phyloP scores from a whole-genome alignment of 768 basidiomycete genomes.

The Tylopilus intermedius region DNA sequence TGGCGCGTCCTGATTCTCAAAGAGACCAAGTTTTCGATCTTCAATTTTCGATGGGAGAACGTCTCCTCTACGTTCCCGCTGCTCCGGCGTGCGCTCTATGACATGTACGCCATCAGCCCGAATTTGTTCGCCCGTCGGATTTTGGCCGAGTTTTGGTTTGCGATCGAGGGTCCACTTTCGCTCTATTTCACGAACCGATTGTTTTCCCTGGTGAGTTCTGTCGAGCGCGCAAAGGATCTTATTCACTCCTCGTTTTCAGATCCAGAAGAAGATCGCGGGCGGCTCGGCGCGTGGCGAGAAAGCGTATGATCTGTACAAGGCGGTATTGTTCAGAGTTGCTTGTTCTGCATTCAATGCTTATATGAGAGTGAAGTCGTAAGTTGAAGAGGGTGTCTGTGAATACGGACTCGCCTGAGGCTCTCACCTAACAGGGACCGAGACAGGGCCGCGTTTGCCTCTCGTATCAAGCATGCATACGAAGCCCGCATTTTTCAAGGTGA shows the following conservation, averaged over 20 bases:
- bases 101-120: conserved; percentile 22
- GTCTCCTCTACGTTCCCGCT: not conserved
- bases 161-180: conserved; percentile 16
- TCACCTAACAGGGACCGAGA: conserved; percentile 1
- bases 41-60: conserved; percentile 9
- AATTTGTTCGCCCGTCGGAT: conserved; percentile 9
- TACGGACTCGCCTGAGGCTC: not conserved
- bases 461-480: conserved; percentile 14
- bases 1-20: conserved; percentile 23
- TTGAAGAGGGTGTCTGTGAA: not conserved
- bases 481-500: conserved; percentile 20
- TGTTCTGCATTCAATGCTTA: conserved; percentile 16
- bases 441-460: conserved; percentile 7
- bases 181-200: conserved; percentile 17
- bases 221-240: not conserved
- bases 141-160: conserved; percentile 14
- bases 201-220: conserved; percentile 17
- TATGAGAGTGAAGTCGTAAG: conserved; percentile 18
- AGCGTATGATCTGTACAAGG: conserved; percentile 5
- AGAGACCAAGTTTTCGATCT: conserved; percentile 1
- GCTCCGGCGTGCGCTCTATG: conserved; percentile 15
- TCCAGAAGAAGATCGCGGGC: conserved; percentile 15
- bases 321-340: conserved; percentile 8
- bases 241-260: conserved; percentile 9
- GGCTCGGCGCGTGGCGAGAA: not conserved